Evolutionary conservation across 139 green algal genomes (phyloP).

Genomic region (Closterium sp.): DNA sequence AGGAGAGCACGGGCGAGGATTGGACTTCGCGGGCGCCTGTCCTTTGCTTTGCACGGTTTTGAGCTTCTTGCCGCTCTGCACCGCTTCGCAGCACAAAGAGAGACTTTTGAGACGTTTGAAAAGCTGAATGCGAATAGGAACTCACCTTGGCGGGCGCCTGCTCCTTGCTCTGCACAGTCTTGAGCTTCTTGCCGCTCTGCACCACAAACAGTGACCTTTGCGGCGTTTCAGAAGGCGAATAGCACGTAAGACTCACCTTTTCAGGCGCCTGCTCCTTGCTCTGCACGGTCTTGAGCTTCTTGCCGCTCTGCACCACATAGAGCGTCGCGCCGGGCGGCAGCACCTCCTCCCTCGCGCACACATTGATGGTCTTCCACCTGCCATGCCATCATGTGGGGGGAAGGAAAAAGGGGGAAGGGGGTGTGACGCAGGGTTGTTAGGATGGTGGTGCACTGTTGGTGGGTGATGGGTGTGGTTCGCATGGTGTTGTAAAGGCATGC

Average conservation of each 20-base stretch:
- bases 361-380: conserved; percentile 13
- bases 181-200: background rate
- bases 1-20: too few relatives aligned
- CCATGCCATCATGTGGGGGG: background rate
- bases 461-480: background rate
- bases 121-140: too few relatives aligned
- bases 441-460: background rate
- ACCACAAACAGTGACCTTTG: too few relatives aligned
- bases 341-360: background rate
- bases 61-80: background rate
- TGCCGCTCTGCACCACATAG: background rate
- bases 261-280: background rate
- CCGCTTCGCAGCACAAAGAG: too few relatives aligned
- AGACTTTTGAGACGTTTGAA: too few relatives aligned
- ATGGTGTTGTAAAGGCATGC: background rate
- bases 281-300: conserved; percentile 1
- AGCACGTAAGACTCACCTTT: too few relatives aligned
- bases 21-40: background rate
- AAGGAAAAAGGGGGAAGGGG: background rate
- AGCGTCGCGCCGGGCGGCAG: background rate
- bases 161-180: background rate
- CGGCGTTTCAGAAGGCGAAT: too few relatives aligned
- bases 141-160: background rate
- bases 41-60: background rate
- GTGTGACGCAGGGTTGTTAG: background rate